Evolutionary conservation across 75 land plant species (phyloP).

Genomic region (Pinus tabuliformis): DNA sequence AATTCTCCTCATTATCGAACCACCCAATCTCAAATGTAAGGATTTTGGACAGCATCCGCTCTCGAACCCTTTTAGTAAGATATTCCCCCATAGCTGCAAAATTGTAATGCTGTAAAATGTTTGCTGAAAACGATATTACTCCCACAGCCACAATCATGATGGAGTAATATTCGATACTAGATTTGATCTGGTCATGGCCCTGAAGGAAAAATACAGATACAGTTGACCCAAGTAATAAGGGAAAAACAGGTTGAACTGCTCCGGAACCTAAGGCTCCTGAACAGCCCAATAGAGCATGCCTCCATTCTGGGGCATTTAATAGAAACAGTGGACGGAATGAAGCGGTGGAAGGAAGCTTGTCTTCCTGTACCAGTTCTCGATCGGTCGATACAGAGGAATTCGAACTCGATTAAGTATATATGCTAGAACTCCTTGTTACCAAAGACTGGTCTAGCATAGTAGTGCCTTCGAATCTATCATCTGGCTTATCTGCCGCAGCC

Average conservation of each 20-base stretch:
- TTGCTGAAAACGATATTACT: constrained; percentile 28
- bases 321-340: constrained; percentile 45
- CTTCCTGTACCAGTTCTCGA: not conserved
- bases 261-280: constrained; percentile 53
- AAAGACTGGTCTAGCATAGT: constrained; percentile 1
- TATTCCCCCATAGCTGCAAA: constrained; percentile 70
- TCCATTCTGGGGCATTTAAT: constrained; percentile 76
- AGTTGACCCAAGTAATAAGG: constrained; percentile 45
- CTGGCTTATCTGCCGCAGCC: not conserved
- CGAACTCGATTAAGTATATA: constrained; percentile 9
- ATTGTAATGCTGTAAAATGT: constrained; percentile 59
- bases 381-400: constrained; percentile 5
- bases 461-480: not conserved
- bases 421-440: not conserved
- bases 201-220: constrained; percentile 53
- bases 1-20: constrained; percentile 79
- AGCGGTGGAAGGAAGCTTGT: constrained; percentile 15
- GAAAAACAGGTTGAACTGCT: constrained; percentile 54
- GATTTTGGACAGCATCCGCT: constrained; percentile 54
- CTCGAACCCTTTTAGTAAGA: constrained; percentile 64
- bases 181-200: constrained; percentile 18
- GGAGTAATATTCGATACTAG: constrained; percentile 28
- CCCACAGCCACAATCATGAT: constrained; percentile 35
- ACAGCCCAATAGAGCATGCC: constrained; percentile 46
- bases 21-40: constrained; percentile 75